Base-by-base conservation (phyloP, 106 monocot species). In the Cymbidium sinense region DNA sequence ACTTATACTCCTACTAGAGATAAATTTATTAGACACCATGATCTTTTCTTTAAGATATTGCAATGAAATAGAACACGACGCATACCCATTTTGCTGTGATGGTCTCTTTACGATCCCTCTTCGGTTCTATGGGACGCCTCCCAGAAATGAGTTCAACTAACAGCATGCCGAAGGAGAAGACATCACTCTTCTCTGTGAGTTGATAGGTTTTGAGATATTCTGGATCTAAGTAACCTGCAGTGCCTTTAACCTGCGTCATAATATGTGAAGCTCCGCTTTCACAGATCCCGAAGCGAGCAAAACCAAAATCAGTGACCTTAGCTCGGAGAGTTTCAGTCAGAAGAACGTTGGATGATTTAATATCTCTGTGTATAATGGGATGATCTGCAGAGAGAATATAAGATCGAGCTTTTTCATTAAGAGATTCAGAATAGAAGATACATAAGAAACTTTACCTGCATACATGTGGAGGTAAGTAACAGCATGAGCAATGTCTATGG, bases 361-460 rank as follows among this genome's bases (percentile, higher is more conserved):
- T 92, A 64, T 95, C 95, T 80, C 95, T 86, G 81, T 95, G 95
- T 65, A 95, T 95, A 64, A 95, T 95, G 41, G 95, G 90, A 76
- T 92, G 78, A 75, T 92, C 92, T 94, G 87, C 81, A 86, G 17
- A 20, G n/a, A 11, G 37, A 70, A 61, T n/a, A n/a, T n/a, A n/a
- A n/a, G n/a, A n/a, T n/a, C n/a, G n/a, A n/a, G n/a, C n/a, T n/a
- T n/a, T n/a, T n/a, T n/a, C n/a, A n/a, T n/a, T n/a, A n/a, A 34
- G 64, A 18, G 20, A 81, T 70, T 17, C 34, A 44, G n/a, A 39
- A 39, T 70, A 41, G 41, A 67, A 7, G 33, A 33, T 9, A 41
- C 23, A 23, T 29, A 75, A 34, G 54, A 58, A 55, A 7, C 4
- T 12, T 11, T 79, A 92, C 92, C 89, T 30, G 88, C 64, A 73